Percentiles rank a stretch among this genome's conserved stretches.
phyloP scores from a whole-genome alignment of 441 rosid genomes.

The Mallotus repandus region DNA sequence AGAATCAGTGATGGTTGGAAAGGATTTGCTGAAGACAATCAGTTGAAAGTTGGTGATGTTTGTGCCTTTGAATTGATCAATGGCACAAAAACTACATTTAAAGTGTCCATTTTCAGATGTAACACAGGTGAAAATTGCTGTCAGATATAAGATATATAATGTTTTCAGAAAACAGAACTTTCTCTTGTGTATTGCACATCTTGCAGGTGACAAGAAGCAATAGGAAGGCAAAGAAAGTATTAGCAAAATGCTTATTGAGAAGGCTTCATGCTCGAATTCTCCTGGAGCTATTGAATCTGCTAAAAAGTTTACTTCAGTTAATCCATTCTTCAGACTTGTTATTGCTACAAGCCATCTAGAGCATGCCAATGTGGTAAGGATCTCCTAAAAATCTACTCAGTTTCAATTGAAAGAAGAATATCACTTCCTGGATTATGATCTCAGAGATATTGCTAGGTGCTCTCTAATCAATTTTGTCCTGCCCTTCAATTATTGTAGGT shows the following conservation, averaged over 20 bases:
- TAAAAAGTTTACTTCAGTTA: background rate
- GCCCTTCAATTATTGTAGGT: too few relatives aligned
- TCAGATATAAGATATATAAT: background rate
- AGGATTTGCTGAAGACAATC: constrained; percentile 19
- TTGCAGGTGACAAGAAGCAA: background rate
- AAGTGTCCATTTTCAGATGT: constrained; percentile 9
- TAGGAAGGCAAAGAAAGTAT: background rate
- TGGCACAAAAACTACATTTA: background rate
- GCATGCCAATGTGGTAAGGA: background rate
- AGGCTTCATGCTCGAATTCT: background rate
- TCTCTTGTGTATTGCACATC: background rate
- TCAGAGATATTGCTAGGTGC: too few relatives aligned
- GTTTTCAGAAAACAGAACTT: too few relatives aligned
- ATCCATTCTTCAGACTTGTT: constrained; percentile 3
- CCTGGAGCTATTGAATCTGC: background rate
- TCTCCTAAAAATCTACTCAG: background rate
- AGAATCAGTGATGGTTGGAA: constrained; percentile 21
- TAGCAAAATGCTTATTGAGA: background rate
- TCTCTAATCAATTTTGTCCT: too few relatives aligned
- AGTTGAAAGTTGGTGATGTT: constrained; percentile 4
- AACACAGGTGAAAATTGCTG: background rate
- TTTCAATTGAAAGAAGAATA: too few relatives aligned
- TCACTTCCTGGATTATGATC: too few relatives aligned
- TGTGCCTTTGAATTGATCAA: constrained; percentile 30
- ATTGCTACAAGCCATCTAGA: background rate